These are phyloP conservation scores for Aureococcus anophagefferens DNA, from an alignment of 108 stramenopile species.

Conservation along the genomic window DNA sequence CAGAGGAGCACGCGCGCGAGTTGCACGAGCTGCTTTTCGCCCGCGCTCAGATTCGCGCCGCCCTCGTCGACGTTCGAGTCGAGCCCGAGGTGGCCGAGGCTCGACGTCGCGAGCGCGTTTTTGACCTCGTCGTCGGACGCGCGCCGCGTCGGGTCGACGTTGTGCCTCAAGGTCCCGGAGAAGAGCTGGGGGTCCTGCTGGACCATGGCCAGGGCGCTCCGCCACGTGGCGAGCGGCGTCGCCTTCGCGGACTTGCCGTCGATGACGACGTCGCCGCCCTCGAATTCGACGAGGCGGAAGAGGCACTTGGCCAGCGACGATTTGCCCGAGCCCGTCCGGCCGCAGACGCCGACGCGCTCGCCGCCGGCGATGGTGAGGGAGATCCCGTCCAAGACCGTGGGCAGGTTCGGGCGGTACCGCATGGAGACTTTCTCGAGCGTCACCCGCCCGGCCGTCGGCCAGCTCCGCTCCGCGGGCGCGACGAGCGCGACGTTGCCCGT, in stretches of 20 bases:
- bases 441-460: constrained; percentile 70
- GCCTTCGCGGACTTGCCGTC: constrained; percentile 80
- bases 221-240: constrained; percentile 61
- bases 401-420: constrained; percentile 62
- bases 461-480: constrained; percentile 18
- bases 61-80: constrained; percentile 59
- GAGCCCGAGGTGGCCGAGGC: too few relatives aligned
- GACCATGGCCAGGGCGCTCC: constrained; percentile 70
- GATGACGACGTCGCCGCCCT: constrained; percentile 63
- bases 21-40: constrained; percentile 80
- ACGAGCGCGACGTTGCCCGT: too few relatives aligned
- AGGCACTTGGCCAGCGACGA: constrained; percentile 67
- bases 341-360: constrained; percentile 76
- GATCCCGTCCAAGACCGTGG: constrained; percentile 73
- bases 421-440: constrained; percentile 61
- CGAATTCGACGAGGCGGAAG: constrained; percentile 68
- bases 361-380: constrained; percentile 65
- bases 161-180: constrained; percentile 68
- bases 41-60: constrained; percentile 72
- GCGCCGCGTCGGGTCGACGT: constrained; percentile 69
- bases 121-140: constrained; percentile 49
- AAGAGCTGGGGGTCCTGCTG: constrained; percentile 93
- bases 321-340: constrained; percentile 70
- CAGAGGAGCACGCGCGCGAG: constrained; percentile 76
- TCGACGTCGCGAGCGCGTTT: too few relatives aligned